Base-by-base conservation (phyloP, 192 early-diverging fungal species). In the Coemansia sp. region DNA sequence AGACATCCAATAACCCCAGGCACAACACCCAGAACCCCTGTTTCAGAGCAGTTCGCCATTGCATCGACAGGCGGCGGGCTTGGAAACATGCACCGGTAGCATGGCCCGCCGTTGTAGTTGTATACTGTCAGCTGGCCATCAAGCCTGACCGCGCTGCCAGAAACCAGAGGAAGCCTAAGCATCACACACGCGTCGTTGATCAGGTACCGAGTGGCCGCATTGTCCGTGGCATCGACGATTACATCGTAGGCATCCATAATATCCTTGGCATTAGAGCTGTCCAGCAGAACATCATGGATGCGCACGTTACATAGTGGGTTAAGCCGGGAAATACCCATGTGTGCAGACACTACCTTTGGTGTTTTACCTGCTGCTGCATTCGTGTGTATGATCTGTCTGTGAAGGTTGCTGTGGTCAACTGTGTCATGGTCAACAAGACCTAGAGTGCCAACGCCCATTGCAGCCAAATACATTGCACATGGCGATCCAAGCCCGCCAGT, bases 111-210 rank as follows among this genome's bases (percentile, higher is more conserved):
- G 37, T 88, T 75, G 73, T 96, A 86, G 74, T 99, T 93, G 76
- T 97, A 98, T n/a, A 95, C 86, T 0, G 96, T 95, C 54, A 99
- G 85, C 87, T 98, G 96, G 11, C 97, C 97, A 61, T 99, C 97
- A 67, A 94, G 86, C 44, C 92, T 71, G 38, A 99, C 76, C 0
- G 97, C 97, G 65, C 92, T 92, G 53, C 93, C 95, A 10, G 93
- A 95, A 3, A 99, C 92, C 9, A 98, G 80, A 9, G 93, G 89
- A 32, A 95, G 93, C 1, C 85, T 81, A 9, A 86, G 70, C 45
- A 99, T 63, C 12, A 99, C 93, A 73, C 93, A 93, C 3, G 92
- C 93, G 70, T 99, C 97, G 82, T 94, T 99, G 41, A 99, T 69
- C 23, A 99, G 85, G 74, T 99, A 99, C 43, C 95, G 87, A 0